Conservation (phyloP, 1,139 yeast species). For the Blastobotrys petasosporus region DNA sequence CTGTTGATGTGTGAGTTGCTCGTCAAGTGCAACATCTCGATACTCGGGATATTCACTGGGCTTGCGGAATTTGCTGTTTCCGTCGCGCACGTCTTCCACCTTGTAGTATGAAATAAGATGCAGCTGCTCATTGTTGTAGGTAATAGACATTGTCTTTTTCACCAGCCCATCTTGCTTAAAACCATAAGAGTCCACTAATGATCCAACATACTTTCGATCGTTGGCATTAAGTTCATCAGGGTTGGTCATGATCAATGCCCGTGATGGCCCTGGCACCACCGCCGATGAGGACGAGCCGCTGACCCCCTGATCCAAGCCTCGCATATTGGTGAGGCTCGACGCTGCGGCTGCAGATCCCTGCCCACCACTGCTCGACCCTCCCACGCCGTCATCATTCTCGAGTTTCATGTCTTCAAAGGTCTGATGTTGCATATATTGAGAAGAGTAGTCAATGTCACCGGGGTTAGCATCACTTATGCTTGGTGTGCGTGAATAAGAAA, state of each 20-base stretch:
- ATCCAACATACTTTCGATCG: slow-evolving; percentile 43
- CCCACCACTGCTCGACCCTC: too few species aligned
- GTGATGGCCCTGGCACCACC: too few species aligned
- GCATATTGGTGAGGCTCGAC: too few species aligned
- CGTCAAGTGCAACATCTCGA: slow-evolving; percentile 47
- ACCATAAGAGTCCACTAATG: slow-evolving; percentile 55
- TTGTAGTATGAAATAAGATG: slow-evolving; percentile 77
- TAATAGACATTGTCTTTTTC: slow-evolving; percentile 73
- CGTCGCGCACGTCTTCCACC: slow-evolving; percentile 62
- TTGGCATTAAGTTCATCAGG: slow-evolving; percentile 7
- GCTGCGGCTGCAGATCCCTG: too few species aligned
- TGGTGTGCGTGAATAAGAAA: not conserved
- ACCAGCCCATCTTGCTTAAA: slow-evolving; percentile 72
- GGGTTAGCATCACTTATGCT: too few species aligned
- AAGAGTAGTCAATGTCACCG: too few species aligned
- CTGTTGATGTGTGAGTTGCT: slow-evolving; percentile 57
- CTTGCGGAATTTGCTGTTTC: slow-evolving; percentile 41
- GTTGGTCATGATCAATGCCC: not conserved
- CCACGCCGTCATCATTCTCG: too few species aligned
- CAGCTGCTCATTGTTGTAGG: slow-evolving; percentile 39
- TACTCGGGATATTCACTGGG: slow-evolving; percentile 55
- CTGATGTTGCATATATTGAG: too few species aligned
- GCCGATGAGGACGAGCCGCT: too few species aligned
- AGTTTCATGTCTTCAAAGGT: too few species aligned
- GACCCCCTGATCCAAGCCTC: too few species aligned